Conservation (phyloP, 2,329 filamentous ascomycete genomes). For the Hypoxylon sp. region DNA sequence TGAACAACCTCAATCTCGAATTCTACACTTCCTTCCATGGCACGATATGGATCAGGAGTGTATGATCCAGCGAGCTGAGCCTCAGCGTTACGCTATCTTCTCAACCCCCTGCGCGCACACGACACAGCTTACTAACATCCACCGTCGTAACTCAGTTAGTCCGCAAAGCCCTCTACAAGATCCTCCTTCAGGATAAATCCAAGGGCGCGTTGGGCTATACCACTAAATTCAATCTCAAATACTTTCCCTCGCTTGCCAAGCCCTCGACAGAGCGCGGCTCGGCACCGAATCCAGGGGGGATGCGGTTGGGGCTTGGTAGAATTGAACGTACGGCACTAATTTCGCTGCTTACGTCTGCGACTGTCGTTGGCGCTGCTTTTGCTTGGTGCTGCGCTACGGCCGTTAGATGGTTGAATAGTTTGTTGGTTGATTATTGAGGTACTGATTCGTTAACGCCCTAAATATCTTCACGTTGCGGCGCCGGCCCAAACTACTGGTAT, state of each 20-base stretch:
- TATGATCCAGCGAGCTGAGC: constrained; percentile 27
- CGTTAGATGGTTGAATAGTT: constrained; percentile 11
- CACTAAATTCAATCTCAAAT: constrained; percentile 79
- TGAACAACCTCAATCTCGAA: constrained; percentile 3
- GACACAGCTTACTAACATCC: neutral
- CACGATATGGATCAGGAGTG: neutral
- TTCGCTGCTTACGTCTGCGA: constrained; percentile 42
- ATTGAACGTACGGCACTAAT: constrained; percentile 52
- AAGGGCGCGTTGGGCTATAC: constrained; percentile 73
- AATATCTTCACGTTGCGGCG: neutral
- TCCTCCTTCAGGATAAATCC: constrained; percentile 74
- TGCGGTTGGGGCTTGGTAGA: constrained; percentile 52
- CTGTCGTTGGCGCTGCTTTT: constrained; percentile 28
- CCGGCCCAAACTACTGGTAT: neutral
- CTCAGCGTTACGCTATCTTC: neutral
- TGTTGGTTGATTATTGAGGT: neutral
- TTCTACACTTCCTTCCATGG: constrained; percentile 8
- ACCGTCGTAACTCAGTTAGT: constrained; percentile 47
- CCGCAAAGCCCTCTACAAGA: constrained; percentile 71
- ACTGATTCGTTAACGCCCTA: neutral
- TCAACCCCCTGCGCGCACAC: neutral
- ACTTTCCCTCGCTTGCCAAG: constrained; percentile 67
- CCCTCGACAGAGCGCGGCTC: constrained; percentile 55
- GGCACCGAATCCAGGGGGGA: constrained; percentile 50
- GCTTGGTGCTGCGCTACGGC: constrained; percentile 38